A percentile compares a stretch with the other conserved stretches of the same genome.
Conservation (phyloP, 805 yeast genomes). For the Hanseniaspora valbyensis region DNA sequence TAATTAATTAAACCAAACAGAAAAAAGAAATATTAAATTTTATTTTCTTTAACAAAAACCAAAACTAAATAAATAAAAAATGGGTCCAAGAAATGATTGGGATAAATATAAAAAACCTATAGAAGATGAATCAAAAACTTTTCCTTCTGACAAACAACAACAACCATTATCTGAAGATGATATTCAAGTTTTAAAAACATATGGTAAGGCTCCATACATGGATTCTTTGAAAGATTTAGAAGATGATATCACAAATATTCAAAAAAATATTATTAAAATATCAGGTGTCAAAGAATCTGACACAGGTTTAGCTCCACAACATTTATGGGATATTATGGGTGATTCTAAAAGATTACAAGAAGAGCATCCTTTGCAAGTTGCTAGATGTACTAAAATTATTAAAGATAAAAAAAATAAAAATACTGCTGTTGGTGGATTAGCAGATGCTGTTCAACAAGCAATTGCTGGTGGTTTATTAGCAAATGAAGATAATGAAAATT, state of each 20-base stretch:
- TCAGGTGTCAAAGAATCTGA: constrained; percentile 91
- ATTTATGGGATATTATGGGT: constrained; percentile 94
- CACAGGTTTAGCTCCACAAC: constrained; percentile 96
- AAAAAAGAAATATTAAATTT: too few species aligned
- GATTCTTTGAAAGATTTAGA: constrained; percentile 68
- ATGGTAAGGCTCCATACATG: constrained; percentile 96
- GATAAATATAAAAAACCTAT: constrained; percentile 88
- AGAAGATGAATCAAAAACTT: constrained; percentile 49
- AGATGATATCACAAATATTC: constrained; percentile 74
- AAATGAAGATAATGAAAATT: constrained; percentile 16
- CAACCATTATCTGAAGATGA: constrained; percentile 86
- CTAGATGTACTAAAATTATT: constrained; percentile 95
- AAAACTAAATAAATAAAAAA: constrained; percentile 5
- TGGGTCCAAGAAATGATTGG: constrained; percentile 98
- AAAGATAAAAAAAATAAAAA: constrained; percentile 33
- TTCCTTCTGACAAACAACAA: constrained; percentile 57
- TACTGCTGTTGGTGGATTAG: constrained; percentile 17
- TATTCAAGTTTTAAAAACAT: constrained; percentile 91
- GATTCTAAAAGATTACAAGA: constrained; percentile 86
- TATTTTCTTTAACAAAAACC: too few species aligned
- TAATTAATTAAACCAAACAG: too few species aligned
- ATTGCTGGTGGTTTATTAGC: constrained; percentile 11
- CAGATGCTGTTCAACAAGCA: constrained; percentile 19
- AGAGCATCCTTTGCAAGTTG: constrained; percentile 95
- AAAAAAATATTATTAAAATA: constrained; percentile 81